Evolutionary conservation across 129 eudicot species (phyloP).

Genomic region (Dittrichia graveolens): DNA sequence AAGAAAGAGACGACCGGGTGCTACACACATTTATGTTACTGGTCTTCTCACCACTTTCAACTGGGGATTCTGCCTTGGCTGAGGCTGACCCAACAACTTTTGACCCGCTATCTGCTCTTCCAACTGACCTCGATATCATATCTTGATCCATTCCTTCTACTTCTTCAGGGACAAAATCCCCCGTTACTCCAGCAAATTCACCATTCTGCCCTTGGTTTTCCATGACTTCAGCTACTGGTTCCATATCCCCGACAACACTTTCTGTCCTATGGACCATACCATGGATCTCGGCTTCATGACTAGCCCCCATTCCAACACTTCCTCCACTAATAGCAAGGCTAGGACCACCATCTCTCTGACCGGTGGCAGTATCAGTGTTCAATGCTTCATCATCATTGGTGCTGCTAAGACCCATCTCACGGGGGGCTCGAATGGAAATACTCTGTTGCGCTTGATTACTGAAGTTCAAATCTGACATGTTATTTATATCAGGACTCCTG

Average conservation of each 20-base stretch:
- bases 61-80: constrained; percentile 62
- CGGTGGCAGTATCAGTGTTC: constrained; percentile 62
- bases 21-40: constrained; percentile 54
- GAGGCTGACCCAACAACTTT: constrained; percentile 77
- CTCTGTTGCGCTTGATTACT: constrained; percentile 89
- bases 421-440: constrained; percentile 45
- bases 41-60: constrained; percentile 86
- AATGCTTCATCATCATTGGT: constrained; percentile 78
- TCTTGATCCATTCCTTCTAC: constrained; percentile 79
- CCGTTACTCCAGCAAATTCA: constrained; percentile 44
- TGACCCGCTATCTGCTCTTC: constrained; percentile 84
- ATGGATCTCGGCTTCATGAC: constrained; percentile 97
- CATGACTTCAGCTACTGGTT: constrained; percentile 71
- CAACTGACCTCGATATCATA: constrained; percentile 40
- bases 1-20: constrained; percentile 72
- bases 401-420: constrained; percentile 86
- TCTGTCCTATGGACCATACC: constrained; percentile 71
- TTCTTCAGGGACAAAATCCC: constrained; percentile 69
- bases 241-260: constrained; percentile 81
- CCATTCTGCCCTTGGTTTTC: constrained; percentile 89
- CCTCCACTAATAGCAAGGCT: constrained; percentile 85
- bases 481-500: constrained; percentile 55
- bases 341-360: constrained; percentile 63
- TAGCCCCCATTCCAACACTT: constrained; percentile 91
- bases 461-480: constrained; percentile 75